Evolutionary conservation across 106 monocot genomes (phyloP).

Genomic region (Dactylorhiza incarnata): DNA sequence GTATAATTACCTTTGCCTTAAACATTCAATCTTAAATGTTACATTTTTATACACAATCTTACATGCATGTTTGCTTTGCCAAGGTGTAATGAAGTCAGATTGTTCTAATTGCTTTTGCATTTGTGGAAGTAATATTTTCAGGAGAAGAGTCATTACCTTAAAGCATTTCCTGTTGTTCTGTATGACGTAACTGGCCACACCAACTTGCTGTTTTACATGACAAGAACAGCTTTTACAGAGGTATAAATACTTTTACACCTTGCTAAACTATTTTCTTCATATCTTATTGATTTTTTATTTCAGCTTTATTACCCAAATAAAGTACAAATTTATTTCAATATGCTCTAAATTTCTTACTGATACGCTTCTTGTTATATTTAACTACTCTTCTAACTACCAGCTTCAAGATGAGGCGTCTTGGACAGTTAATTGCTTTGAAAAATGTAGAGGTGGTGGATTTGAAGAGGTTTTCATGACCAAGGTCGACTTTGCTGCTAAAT

Average conservation of each 20-base stretch:
- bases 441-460: slow-evolving; percentile 74
- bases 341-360: neutral
- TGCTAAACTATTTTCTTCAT: neutral
- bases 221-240: slow-evolving; percentile 57
- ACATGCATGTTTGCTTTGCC: neutral
- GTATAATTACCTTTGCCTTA: neutral
- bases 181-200: slow-evolving; percentile 64
- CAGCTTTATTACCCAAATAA: neutral
- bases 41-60: neutral
- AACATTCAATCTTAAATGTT: neutral
- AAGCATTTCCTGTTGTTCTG: slow-evolving; percentile 52
- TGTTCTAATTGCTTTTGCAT: slow-evolving; percentile 7
- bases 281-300: neutral
- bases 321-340: neutral
- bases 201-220: slow-evolving; percentile 67
- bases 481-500: slow-evolving; percentile 80
- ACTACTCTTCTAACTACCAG: slow-evolving; percentile 27
- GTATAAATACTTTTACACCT: slow-evolving; percentile 22
- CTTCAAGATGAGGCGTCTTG: slow-evolving; percentile 65
- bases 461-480: slow-evolving; percentile 88
- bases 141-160: slow-evolving; percentile 39
- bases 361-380: slow-evolving; percentile 5
- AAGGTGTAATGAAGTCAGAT: neutral
- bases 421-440: slow-evolving; percentile 50
- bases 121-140: slow-evolving; percentile 17